These are phyloP conservation scores for Populus hybrid DNA, from an alignment of 441 rosid species.

Conservation along the genomic window DNA sequence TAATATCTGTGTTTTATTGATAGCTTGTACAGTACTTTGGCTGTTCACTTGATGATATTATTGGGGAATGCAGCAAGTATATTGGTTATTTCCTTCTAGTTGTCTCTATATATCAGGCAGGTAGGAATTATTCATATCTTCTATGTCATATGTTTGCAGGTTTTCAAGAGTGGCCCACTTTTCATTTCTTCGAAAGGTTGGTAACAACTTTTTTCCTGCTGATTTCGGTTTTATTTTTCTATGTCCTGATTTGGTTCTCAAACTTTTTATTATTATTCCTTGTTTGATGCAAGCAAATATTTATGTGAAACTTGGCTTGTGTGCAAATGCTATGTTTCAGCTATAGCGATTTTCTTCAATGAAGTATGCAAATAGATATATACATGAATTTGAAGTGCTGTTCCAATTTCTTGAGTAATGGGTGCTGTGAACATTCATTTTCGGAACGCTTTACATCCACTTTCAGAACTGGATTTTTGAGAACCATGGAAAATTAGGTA, in stretches of 20 bases:
- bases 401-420: background rate
- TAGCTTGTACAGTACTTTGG: background rate
- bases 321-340: background rate
- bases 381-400: background rate
- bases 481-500: background rate
- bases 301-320: background rate
- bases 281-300: background rate
- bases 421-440: background rate
- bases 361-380: background rate
- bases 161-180: no score
- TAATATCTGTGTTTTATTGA: background rate
- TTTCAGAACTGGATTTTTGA: background rate
- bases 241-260: background rate
- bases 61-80: background rate
- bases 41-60: slow-evolving; percentile 3
- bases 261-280: background rate
- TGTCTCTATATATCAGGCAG: slow-evolving; percentile 1
- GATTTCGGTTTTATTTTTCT: background rate
- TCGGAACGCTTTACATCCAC: background rate
- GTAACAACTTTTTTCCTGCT: slow-evolving; percentile 19
- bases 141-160: slow-evolving; percentile 20
- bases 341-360: background rate
- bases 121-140: slow-evolving; percentile 16
- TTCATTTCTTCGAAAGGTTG: slow-evolving; percentile 69
- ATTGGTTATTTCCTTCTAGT: background rate